Base-by-base conservation (phyloP, 768 basidiomycete species). In the Lactarius deliciosus region DNA sequence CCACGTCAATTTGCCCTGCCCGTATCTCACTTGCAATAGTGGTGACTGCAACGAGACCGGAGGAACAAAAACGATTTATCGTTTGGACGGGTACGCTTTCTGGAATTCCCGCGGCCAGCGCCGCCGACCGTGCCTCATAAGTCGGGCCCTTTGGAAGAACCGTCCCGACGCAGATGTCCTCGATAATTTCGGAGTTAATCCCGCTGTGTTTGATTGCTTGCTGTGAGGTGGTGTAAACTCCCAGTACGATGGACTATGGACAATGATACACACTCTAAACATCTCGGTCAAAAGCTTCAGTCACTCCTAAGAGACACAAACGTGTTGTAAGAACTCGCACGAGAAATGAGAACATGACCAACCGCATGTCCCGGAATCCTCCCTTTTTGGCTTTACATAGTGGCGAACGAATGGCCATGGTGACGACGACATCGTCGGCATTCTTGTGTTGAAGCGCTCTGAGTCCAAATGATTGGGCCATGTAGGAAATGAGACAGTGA, bases 31-130 rank as follows among this genome's bases (percentile, higher is more conserved):
- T 93, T 25, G 90, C 83, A 64, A 94, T 86, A 36, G 83, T 82
- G 11, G 88, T 90, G 36, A 89, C 81, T 15, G 92, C 90, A 89
- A 93, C 91, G n/a, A 94, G 83, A 30, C 91, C 92, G 66, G 86
- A 89, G 3, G 91, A 91, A 73, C 92, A 94, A 75, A 92, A 91
- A 36, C 92, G 80, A 74, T 94, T 93, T 71, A 94, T 78, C 30
- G 81, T 82, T 73, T 92, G 87, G 11, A 91, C 77, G 0, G 92
- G 90, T 7, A 90, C 87, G 5, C 80, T 81, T n/a, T 89, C 88
- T 0, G 92, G 92, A 69, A 90, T 85, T 11, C 92, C 92, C 16
- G 92, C 92, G 5, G 90, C 87, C 53, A 94, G 81, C 28, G 89
- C 85, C 9, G 92, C 87, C 50, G 85, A 79, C 50, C 92, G 83